phyloP scores from a whole-genome alignment of 2,329 filamentous ascomycete species.

The Pseudocercospora eumusae region DNA sequence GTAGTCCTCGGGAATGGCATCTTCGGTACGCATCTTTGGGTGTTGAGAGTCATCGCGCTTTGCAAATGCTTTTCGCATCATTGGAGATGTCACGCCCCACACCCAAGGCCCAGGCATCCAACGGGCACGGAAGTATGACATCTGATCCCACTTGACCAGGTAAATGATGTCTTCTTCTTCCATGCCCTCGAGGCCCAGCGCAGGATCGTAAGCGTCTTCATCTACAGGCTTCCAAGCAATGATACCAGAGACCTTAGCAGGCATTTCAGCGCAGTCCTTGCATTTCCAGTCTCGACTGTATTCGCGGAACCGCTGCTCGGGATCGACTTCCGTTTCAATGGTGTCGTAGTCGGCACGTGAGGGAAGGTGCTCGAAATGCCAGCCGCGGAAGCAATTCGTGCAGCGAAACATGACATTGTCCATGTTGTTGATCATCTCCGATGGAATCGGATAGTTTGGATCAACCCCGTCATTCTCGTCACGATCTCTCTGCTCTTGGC shows the following conservation, averaged over 20 bases:
- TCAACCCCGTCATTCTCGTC: slow-evolving; percentile 77
- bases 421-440: slow-evolving; percentile 69
- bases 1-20: slow-evolving; percentile 86
- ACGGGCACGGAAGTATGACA: slow-evolving; percentile 76
- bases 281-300: slow-evolving; percentile 79
- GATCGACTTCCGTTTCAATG: slow-evolving; percentile 53
- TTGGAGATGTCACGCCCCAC: slow-evolving; percentile 64
- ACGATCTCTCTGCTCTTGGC: slow-evolving; percentile 80
- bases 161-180: slow-evolving; percentile 84
- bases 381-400: slow-evolving; percentile 70
- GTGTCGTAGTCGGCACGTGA: slow-evolving; percentile 45
- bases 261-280: slow-evolving; percentile 68
- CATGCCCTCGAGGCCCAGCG: slow-evolving; percentile 58
- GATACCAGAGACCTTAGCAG: slow-evolving; percentile 70
- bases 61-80: slow-evolving; percentile 73
- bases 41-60: slow-evolving; percentile 65
- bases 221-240: slow-evolving; percentile 83
- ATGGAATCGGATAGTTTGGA: slow-evolving; percentile 66
- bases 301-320: slow-evolving; percentile 66
- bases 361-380: slow-evolving; percentile 82
- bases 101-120: slow-evolving; percentile 94
- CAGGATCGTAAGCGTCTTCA: slow-evolving; percentile 56
- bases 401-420: slow-evolving; percentile 83
- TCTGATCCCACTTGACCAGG: slow-evolving; percentile 79
- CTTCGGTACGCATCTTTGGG: slow-evolving; percentile 69